These are phyloP conservation scores for Mycena belliarum DNA, from an alignment of 768 basidiomycete genomes.

Conservation along the genomic window DNA sequence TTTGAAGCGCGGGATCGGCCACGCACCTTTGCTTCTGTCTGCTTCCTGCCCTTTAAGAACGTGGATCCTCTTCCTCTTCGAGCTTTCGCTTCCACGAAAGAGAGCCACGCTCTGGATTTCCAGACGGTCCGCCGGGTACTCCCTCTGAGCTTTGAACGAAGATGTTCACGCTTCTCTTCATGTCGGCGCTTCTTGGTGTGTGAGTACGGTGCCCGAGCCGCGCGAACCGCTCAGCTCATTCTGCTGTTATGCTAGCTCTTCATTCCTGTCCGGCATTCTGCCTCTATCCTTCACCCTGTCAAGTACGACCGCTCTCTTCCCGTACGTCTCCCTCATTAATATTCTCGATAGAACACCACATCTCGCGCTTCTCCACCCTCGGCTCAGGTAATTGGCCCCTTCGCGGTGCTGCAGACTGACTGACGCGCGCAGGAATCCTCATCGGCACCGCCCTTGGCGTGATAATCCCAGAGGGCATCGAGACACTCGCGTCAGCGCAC, in stretches of 20 bases:
- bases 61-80: no score
- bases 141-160: not conserved
- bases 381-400: constrained; percentile 4
- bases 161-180: constrained; percentile 40
- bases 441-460: constrained; percentile 89
- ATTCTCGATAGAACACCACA: constrained; percentile 16
- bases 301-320: constrained; percentile 43
- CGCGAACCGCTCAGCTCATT: not conserved
- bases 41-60: no score
- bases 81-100: not conserved
- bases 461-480: constrained; percentile 93
- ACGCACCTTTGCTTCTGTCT: no score
- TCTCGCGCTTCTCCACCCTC: constrained; percentile 13
- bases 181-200: constrained; percentile 63
- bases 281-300: constrained; percentile 77
- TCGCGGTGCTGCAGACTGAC: constrained; percentile 20
- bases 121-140: no score
- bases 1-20: no score
- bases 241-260: constrained; percentile 29
- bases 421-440: constrained; percentile 64
- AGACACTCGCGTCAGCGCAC: constrained; percentile 48
- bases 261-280: constrained; percentile 70
- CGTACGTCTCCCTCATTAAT: not conserved
- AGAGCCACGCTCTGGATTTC: not conserved
- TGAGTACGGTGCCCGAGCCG: not conserved